Evolutionary conservation across 2,329 filamentous ascomycete genomes (phyloP).

Genomic region (Gaeumannomyces tritici): DNA sequence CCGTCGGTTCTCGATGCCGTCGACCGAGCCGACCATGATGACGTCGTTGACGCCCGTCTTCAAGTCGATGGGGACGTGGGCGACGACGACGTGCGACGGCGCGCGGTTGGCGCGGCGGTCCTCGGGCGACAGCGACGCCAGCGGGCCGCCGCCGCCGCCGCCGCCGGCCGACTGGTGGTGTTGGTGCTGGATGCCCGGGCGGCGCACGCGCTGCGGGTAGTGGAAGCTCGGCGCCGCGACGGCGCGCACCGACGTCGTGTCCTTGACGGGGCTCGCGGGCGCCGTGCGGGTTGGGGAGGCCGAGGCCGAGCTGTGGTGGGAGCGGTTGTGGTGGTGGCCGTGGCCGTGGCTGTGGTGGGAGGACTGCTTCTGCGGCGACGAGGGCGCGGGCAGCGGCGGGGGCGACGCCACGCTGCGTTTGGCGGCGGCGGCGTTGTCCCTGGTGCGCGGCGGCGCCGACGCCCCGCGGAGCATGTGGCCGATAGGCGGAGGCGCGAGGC

Average conservation of each 20-base stretch:
- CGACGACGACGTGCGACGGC: not conserved
- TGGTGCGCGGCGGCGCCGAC: not conserved
- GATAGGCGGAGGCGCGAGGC: not conserved
- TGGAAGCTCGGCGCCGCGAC: conserved; percentile 17
- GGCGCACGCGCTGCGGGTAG: conserved; percentile 17
- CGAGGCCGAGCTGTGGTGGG: not conserved
- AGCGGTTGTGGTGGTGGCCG: not conserved
- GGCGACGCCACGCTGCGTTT: not conserved
- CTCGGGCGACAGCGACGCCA: not conserved
- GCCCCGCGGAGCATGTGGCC: not conserved
- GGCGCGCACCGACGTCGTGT: conserved; percentile 5
- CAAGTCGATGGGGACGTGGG: not conserved
- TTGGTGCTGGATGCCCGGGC: not conserved
- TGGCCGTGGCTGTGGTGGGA: not conserved
- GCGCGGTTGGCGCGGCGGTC: not conserved
- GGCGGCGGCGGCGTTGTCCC: not conserved
- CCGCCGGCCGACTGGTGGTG: not conserved
- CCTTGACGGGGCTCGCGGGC: not conserved
- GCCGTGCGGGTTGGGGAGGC: not conserved
- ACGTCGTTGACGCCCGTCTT: not conserved
- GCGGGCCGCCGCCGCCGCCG: not conserved
- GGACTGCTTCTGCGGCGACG: not conserved
- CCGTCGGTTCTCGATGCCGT: not conserved
- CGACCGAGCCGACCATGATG: not conserved
- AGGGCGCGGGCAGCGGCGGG: not conserved